These are phyloP conservation scores for Verticillium albo-atrum DNA, from an alignment of 2,329 filamentous ascomycete species.

Conservation along the genomic window DNA sequence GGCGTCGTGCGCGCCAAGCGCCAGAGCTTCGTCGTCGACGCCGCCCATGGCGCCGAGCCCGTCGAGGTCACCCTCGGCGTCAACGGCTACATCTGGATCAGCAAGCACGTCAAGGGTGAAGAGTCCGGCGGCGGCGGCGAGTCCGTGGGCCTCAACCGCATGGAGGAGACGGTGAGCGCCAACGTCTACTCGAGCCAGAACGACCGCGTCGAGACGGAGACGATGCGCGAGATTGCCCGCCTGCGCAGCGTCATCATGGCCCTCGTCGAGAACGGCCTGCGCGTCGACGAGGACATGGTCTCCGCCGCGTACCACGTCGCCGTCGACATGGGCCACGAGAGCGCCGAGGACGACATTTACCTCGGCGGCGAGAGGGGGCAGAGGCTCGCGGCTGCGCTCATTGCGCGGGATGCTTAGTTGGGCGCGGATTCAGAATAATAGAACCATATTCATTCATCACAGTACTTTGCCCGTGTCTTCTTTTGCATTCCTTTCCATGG, in stretches of 20 bases:
- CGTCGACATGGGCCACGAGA: constrained; percentile 65
- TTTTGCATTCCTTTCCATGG: too few species aligned
- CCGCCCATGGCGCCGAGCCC: constrained; percentile 49
- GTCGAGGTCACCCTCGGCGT: constrained; percentile 89
- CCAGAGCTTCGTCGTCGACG: constrained; percentile 81
- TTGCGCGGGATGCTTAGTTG: background rate
- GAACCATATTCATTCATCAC: too few species aligned
- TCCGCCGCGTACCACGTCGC: constrained; percentile 77
- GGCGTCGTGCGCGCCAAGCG: constrained; percentile 80
- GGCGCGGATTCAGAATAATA: background rate
- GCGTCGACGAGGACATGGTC: constrained; percentile 88
- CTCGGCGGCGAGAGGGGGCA: constrained; percentile 54
- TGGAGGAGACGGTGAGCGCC: constrained; percentile 82
- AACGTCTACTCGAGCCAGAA: constrained; percentile 95
- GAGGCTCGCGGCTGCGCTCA: constrained; percentile 39
- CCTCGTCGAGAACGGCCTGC: constrained; percentile 74
- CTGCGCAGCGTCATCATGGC: constrained; percentile 77
- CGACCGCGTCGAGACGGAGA: constrained; percentile 71
- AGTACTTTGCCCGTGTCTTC: too few species aligned
- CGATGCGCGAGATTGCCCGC: constrained; percentile 82
- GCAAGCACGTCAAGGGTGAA: constrained; percentile 70
- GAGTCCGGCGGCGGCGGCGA: constrained; percentile 38
- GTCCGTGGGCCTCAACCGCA: constrained; percentile 70
- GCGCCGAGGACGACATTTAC: constrained; percentile 55
- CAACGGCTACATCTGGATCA: constrained; percentile 96